phyloP scores from a whole-genome alignment of 2,329 filamentous ascomycete genomes.

The Fusarium falciforme region DNA sequence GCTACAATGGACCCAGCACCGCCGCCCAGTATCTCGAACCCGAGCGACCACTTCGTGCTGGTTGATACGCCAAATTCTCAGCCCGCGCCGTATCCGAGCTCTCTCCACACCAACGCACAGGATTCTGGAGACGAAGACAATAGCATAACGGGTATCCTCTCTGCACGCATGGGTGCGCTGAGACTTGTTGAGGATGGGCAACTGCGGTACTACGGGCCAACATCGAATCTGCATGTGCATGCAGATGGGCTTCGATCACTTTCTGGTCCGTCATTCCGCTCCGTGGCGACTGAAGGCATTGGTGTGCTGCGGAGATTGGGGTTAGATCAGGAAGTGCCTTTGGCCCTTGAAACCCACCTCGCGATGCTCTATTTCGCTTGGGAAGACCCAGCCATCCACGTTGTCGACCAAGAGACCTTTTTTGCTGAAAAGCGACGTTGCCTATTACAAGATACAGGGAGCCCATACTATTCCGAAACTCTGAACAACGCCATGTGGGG shows the following conservation, averaged over 20 bases:
- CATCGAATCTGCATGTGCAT: conserved; percentile 30
- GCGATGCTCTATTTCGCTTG: conserved; percentile 40
- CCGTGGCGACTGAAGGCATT: conserved; percentile 2
- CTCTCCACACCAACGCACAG: not conserved
- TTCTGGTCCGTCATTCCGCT: not conserved
- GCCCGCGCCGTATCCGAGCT: too few species aligned
- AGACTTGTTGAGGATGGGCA: conserved; percentile 27
- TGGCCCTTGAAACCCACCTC: conserved; percentile 29
- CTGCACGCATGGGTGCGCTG: conserved; percentile 27
- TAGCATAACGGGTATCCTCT: conserved; percentile 18
- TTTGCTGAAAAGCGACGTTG: conserved; percentile 18
- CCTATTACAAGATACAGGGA: conserved; percentile 1
- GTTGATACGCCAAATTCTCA: not conserved
- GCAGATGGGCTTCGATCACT: not conserved
- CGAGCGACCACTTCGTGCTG: not conserved
- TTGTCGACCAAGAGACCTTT: conserved; percentile 38
- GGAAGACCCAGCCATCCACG: conserved; percentile 39
- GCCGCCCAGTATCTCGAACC: not conserved
- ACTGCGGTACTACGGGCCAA: conserved; percentile 34
- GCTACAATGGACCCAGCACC: too few species aligned
- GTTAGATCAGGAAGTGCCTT: conserved; percentile 19
- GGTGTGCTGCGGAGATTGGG: conserved; percentile 8
- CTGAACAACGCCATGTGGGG: conserved; percentile 40
- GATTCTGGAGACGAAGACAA: not conserved
- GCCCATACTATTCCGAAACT: conserved; percentile 39